A percentile compares a stretch with the other conserved stretches of the same genome.
Evolutionary conservation across 805 yeast genomes (phyloP).

Genomic region (Sungouiella thailandica): DNA sequence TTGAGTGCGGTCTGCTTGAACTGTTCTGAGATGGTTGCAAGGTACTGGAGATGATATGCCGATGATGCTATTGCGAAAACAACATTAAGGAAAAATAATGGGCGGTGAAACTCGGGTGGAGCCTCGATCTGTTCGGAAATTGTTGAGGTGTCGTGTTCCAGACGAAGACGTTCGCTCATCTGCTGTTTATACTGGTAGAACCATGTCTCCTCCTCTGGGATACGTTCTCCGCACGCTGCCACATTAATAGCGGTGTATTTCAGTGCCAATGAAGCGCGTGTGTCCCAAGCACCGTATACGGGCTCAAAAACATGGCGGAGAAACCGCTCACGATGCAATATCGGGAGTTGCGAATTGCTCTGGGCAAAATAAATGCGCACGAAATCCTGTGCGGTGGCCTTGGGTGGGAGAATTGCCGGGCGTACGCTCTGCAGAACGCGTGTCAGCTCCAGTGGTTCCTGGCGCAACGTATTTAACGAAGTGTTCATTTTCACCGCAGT

Average conservation of each 20-base stretch:
- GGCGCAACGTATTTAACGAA: slow-evolving; percentile 11
- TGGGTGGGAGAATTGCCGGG: slow-evolving; percentile 61
- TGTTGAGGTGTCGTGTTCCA: not conserved
- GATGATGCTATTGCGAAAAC: slow-evolving; percentile 80
- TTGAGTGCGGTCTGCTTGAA: slow-evolving; percentile 62
- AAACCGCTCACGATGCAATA: slow-evolving; percentile 77
- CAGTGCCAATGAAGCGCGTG: slow-evolving; percentile 55
- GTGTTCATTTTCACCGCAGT: slow-evolving; percentile 64
- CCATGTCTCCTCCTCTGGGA: slow-evolving; percentile 39
- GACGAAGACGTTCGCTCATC: slow-evolving; percentile 14
- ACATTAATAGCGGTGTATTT: slow-evolving; percentile 45
- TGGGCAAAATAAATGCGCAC: slow-evolving; percentile 67
- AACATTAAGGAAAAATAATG: slow-evolving; percentile 68
- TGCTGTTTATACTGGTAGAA: slow-evolving; percentile 35
- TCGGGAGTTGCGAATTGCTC: slow-evolving; percentile 78
- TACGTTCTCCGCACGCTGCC: slow-evolving; percentile 8
- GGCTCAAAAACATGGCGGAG: slow-evolving; percentile 66
- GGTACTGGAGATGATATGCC: slow-evolving; percentile 63
- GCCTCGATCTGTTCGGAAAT: slow-evolving; percentile 24
- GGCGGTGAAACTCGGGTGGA: slow-evolving; percentile 45
- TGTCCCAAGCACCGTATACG: slow-evolving; percentile 62
- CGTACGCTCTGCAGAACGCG: slow-evolving; percentile 13
- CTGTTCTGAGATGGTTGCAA: slow-evolving; percentile 61
- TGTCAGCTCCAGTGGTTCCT: slow-evolving; percentile 11
- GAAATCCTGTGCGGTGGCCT: slow-evolving; percentile 61